Conservation (phyloP, 2,329 filamentous ascomycete genomes). For the Ampelomyces quisqualis region DNA sequence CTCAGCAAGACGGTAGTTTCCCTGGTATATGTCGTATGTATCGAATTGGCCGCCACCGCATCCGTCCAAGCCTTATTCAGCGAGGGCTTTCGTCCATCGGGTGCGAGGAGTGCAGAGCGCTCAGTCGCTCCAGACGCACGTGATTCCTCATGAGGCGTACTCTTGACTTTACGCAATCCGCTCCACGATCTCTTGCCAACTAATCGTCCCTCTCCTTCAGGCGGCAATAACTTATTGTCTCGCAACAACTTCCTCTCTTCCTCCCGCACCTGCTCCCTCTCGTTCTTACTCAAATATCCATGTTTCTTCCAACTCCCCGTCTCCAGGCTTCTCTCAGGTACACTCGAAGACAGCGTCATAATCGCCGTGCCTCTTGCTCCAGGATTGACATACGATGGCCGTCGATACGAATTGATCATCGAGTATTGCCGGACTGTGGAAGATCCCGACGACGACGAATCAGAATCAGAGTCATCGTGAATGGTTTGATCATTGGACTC, state of each 20-base stretch:
- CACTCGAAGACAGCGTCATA: conserved; percentile 60
- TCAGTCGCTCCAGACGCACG: conserved; percentile 40
- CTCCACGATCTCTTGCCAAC: conserved; percentile 33
- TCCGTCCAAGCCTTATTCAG: conserved; percentile 58
- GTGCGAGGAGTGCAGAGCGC: conserved; percentile 51
- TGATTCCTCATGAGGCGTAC: conserved; percentile 37
- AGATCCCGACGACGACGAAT: conserved; percentile 47
- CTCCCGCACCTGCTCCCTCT: conserved; percentile 45
- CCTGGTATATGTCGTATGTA: conserved; percentile 87
- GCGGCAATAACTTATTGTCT: conserved; percentile 60
- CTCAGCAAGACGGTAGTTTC: conserved; percentile 77
- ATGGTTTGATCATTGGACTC: conserved; percentile 53
- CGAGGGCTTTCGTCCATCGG: conserved; percentile 46
- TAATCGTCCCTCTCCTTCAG: conserved; percentile 44
- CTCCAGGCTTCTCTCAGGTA: conserved; percentile 40
- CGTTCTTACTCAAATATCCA: conserved; percentile 22
- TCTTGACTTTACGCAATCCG: conserved; percentile 32
- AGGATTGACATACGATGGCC: conserved; percentile 74
- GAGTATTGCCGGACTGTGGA: conserved; percentile 51
- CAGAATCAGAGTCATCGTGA: conserved; percentile 49
- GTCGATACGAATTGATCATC: conserved; percentile 67
- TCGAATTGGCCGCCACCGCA: conserved; percentile 75
- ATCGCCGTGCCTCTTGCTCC: conserved; percentile 70
- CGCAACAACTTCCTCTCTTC: conserved; percentile 60
- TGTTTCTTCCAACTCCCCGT: conserved; percentile 33